Percentiles rank a stretch among this genome's conserved stretches.
These are phyloP conservation scores for Trichoderma virens DNA, from an alignment of 495 filamentous ascomycete species.

Conservation along the genomic window DNA sequence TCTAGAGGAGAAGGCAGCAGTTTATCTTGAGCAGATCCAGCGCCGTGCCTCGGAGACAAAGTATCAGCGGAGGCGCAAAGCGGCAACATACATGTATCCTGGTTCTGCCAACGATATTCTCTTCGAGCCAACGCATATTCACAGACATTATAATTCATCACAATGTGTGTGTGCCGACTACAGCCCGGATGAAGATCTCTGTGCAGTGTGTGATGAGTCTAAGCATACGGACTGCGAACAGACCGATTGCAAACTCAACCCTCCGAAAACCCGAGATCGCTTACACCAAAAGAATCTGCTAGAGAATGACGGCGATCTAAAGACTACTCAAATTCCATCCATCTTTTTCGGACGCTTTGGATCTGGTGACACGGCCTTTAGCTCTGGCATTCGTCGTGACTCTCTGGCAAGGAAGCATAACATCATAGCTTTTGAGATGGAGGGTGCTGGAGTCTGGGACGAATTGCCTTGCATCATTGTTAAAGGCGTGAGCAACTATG, in stretches of 20 bases:
- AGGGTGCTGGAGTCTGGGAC: conserved; percentile 35
- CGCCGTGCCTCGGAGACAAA: not conserved
- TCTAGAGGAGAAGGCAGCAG: not conserved
- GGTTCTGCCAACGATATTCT: not conserved
- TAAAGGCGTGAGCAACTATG: conserved; percentile 36
- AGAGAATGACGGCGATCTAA: not conserved
- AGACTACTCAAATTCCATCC: not conserved
- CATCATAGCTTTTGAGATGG: conserved; percentile 37
- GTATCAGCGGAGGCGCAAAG: not conserved
- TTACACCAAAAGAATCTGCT: not conserved
- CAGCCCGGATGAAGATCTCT: not conserved
- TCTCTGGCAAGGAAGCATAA: conserved; percentile 11
- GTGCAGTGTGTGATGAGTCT: not conserved
- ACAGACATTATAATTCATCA: not conserved
- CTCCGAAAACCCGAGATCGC: not conserved
- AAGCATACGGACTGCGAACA: not conserved
- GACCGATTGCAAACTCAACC: not conserved
- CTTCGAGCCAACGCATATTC: not conserved
- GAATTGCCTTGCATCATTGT: conserved; percentile 27
- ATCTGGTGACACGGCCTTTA: conserved; percentile 25
- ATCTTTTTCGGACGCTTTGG: conserved; percentile 13
- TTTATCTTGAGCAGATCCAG: conserved; percentile 11
- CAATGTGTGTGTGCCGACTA: not conserved
- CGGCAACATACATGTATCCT: not conserved
- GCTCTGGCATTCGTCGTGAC: conserved; percentile 21